Base-by-base conservation (phyloP, 2,329 filamentous ascomycete genomes). In the Conoideocrella luteorostrata region DNA sequence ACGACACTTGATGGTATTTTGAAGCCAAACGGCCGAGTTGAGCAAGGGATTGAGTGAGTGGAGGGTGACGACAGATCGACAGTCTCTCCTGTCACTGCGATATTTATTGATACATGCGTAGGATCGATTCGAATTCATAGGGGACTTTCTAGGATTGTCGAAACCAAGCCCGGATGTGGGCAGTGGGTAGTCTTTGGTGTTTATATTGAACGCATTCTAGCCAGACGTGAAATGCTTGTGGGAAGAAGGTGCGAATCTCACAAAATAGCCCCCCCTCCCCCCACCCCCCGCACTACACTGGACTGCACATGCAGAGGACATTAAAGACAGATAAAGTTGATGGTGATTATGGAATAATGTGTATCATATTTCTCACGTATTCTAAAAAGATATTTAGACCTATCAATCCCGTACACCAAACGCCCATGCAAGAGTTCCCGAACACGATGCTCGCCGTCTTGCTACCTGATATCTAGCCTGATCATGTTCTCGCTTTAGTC, bases 401-500 rank as follows among this genome's bases (percentile, higher is more conserved):
- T 43, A 21, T 15, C 26, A 18, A 38, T 37, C 20, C 33, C 21
- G n/a, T 30, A 29, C 49, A 29, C 49, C 45, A 47, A 50, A 56
- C 54, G 49, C 54, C n/a, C 54, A 38, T 49, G 39, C 49, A 50
- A 44, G 24, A 44, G 40, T 30, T 43, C 40, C 43, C 39, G 28
- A 47, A 47, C 34, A 29, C 37, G 42, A 41, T 38, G 40, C 26
- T 39, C 33, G 32, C 39, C n/a, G 37, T 46, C 32, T 36, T 30
- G 37, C 17, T 12, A 28, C 28, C 6, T 33, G n/a, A 18, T 39
- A 4, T 34, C 9, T 12, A 29, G 12, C 12, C 33, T 5, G 3
- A 20, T 26, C 29, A 24, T 43, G 26, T 29, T 18, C 20, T 23
- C 44, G 54, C 43, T 63, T 50, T 52, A 68, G 50, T 78, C 82